Percentiles rank a stretch among this genome's conserved stretches.
Conservation (phyloP, 768 basidiomycete genomes). For the Xanthoconium stramineum region DNA sequence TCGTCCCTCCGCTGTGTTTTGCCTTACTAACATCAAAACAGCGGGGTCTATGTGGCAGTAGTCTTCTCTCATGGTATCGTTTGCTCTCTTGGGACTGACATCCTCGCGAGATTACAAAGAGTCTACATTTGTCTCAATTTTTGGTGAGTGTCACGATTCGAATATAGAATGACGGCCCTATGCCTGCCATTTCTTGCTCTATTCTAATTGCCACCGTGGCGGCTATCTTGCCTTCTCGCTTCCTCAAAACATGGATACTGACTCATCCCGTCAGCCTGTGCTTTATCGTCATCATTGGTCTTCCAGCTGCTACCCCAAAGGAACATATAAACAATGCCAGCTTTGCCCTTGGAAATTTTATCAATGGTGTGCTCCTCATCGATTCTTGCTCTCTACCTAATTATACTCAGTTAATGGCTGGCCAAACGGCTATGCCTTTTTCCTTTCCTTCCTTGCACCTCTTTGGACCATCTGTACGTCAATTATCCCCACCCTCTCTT, state of each 20-base stretch:
- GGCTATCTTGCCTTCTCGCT: neutral
- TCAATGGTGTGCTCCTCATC: slow-evolving; percentile 41
- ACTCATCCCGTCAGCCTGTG: slow-evolving; percentile 12
- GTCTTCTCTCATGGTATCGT: slow-evolving; percentile 59
- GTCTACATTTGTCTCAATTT: slow-evolving; percentile 71
- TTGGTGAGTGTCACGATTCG: slow-evolving; percentile 39
- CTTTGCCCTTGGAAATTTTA: slow-evolving; percentile 61
- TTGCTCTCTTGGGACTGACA: slow-evolving; percentile 63
- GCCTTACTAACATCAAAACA: slow-evolving; percentile 21
- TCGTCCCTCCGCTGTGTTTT: neutral
- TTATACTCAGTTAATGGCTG: slow-evolving; percentile 36
- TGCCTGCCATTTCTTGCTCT: too few relatives aligned
- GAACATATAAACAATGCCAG: slow-evolving; percentile 57
- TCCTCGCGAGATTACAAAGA: slow-evolving; percentile 70
- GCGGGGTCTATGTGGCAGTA: slow-evolving; percentile 64
- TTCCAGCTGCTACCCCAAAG: slow-evolving; percentile 60
- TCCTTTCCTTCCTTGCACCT: slow-evolving; percentile 50
- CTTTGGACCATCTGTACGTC: slow-evolving; percentile 45
- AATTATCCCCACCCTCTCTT: neutral
- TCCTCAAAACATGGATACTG: neutral
- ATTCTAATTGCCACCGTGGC: too few relatives aligned
- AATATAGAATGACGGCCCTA: too few relatives aligned
- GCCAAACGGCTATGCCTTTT: slow-evolving; percentile 48
- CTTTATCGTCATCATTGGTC: slow-evolving; percentile 48
- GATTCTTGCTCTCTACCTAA: neutral